Evolutionary conservation across 768 basidiomycete genomes (phyloP).

Genomic region (Boletellus ananas): DNA sequence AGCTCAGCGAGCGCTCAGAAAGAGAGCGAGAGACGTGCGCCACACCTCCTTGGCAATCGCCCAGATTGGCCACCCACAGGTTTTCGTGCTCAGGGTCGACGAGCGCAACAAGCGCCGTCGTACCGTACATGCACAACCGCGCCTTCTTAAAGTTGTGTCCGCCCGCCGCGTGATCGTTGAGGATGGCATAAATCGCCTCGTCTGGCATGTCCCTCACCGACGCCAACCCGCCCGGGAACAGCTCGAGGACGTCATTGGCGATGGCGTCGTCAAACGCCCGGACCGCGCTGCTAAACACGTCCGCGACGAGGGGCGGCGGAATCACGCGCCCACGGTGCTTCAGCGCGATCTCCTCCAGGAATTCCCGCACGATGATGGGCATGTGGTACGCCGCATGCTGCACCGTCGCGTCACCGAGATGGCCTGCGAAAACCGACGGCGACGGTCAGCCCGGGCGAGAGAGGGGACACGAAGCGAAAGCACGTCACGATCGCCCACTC

Average conservation of each 20-base stretch:
- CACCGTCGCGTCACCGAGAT: constrained; percentile 66
- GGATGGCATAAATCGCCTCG: constrained; percentile 50
- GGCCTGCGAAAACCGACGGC: constrained; percentile 38
- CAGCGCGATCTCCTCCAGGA: constrained; percentile 42
- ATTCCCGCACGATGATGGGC: constrained; percentile 62
- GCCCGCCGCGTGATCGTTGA: constrained; percentile 60
- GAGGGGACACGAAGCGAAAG: too few species aligned
- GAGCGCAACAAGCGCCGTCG: constrained; percentile 70
- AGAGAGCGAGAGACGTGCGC: constrained; percentile 23
- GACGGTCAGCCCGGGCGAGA: too few species aligned
- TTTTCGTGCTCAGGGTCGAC: constrained; percentile 66
- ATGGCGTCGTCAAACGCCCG: constrained; percentile 64
- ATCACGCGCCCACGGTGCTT: constrained; percentile 37
- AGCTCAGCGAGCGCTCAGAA: too few species aligned
- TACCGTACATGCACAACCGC: constrained; percentile 74
- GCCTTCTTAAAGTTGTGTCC: constrained; percentile 62
- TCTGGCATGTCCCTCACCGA: constrained; percentile 50
- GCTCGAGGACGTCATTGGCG: constrained; percentile 57
- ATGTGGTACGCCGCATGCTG: constrained; percentile 66
- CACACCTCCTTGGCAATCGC: constrained; percentile 73
- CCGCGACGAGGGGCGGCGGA: constrained; percentile 49
- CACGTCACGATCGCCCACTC: constrained; percentile 19
- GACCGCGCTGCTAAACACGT: constrained; percentile 55
- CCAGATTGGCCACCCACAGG: constrained; percentile 77
- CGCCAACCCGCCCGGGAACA: constrained; percentile 55